phyloP scores from a whole-genome alignment of 306 rosid genomes.

The Quercus bicolor region DNA sequence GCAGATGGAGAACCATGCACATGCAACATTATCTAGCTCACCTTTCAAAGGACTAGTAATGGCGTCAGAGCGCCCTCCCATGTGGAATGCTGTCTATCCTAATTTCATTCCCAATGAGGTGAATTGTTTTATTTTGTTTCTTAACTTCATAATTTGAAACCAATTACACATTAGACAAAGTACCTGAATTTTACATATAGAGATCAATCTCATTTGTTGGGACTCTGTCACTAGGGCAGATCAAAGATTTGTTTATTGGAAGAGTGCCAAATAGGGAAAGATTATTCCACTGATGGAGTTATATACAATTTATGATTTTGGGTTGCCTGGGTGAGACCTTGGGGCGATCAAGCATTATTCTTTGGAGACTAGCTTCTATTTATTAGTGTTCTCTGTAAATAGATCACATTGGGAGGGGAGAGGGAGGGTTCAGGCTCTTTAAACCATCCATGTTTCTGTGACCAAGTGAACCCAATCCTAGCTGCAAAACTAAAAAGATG shows the following conservation, averaged over 20 bases:
- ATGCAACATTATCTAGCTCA: conserved; percentile 44
- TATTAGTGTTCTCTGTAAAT: background rate
- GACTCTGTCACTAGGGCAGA: background rate
- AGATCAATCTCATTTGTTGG: background rate
- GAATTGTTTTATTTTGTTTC: conserved; percentile 19
- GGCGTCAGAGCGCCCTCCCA: conserved; percentile 51
- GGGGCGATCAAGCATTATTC: no score
- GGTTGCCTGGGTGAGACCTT: no score
- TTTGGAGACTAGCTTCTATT: background rate
- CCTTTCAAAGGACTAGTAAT: conserved; percentile 55
- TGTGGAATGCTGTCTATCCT: conserved; percentile 60
- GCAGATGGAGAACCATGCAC: conserved; percentile 61
- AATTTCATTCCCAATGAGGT: conserved; percentile 72
- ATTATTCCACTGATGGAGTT: no score
- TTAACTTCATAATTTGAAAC: background rate
- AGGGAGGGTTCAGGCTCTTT: background rate
- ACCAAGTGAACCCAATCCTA: background rate
- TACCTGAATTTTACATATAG: background rate
- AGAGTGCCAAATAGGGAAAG: no score
- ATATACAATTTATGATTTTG: no score
- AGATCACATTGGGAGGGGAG: no score
- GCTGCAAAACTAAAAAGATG: background rate
- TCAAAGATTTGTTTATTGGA: no score
- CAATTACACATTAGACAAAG: background rate
- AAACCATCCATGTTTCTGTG: background rate